These are phyloP conservation scores for Vicia sativa DNA, from an alignment of 306 rosid species.

Conservation along the genomic window DNA sequence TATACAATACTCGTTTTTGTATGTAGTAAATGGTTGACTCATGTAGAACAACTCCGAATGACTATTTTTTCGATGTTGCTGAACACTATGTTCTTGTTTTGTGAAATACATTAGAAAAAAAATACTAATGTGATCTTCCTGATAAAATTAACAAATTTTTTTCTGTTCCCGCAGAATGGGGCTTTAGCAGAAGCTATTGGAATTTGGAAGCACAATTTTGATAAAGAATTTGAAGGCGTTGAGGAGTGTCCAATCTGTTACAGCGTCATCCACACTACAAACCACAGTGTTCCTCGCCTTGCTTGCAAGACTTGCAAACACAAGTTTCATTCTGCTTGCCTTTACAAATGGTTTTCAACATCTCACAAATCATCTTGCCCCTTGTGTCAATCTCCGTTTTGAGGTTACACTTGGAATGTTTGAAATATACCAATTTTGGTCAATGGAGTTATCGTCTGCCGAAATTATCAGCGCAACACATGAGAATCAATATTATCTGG, in stretches of 20 bases:
- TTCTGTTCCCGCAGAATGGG: constrained; percentile 76
- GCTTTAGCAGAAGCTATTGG: constrained; percentile 94
- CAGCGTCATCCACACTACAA: constrained; percentile 91
- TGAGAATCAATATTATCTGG: background rate
- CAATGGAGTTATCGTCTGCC: constrained; percentile 20
- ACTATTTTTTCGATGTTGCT: constrained; percentile 14
- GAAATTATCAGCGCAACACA: constrained; percentile 3
- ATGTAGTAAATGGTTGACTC: constrained; percentile 6
- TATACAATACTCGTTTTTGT: constrained; percentile 1
- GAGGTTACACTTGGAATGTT: constrained; percentile 26
- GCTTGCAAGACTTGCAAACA: constrained; percentile 98
- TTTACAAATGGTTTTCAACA: constrained; percentile 92
- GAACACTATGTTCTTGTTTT: background rate
- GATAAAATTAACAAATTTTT: constrained; percentile 26
- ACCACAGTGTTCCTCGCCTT: constrained; percentile 90
- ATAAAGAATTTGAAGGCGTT: constrained; percentile 97
- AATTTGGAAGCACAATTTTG: constrained; percentile 92
- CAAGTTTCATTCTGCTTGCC: constrained; percentile 96
- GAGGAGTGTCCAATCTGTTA: constrained; percentile 99
- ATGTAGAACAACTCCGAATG: constrained; percentile 5
- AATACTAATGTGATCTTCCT: constrained; percentile 15
- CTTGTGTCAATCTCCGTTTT: constrained; percentile 92
- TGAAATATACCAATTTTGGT: constrained; percentile 36
- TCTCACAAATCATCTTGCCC: constrained; percentile 98
- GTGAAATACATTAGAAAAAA: constrained; percentile 6